Evolutionary conservation across 2,329 filamentous ascomycete species (phyloP), one percentile per base, ranked within the genome.

Genomic region (Xylariaceae sp.): DNA sequence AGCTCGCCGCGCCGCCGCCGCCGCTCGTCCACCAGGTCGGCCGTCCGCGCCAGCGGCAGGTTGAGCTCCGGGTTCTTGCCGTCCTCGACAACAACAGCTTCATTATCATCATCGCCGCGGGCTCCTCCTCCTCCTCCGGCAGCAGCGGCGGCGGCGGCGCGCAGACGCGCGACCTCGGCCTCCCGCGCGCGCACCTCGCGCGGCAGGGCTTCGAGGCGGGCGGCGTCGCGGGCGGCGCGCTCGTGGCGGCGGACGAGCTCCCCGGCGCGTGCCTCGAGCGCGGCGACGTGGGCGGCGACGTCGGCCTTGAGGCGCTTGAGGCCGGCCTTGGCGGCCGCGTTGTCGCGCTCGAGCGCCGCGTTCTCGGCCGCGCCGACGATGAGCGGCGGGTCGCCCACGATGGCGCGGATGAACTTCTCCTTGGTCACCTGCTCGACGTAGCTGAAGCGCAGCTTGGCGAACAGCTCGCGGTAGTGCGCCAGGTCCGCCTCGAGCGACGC

Each of bases 361-460:
- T 95, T 96, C 53, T 96, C 89, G 48, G 80, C 74, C 27, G 80
- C 76, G 25, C 81, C 81, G 37, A 94, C 84, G 29, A 96, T 82
- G 12, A 89, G 70, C 0, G 90, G 92, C 31, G 89, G 87, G 43
- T 94, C 85, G 43, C 86, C 87, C 12, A 93, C 87, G 48, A 96
- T 93, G 43, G 85, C 81, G 46, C 88, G 85, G 35, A 98, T 80
- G 59, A 95, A 96, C 53, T 94, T 94, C 59, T 98, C 92, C 63
- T 96, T 98, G 28, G 90, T 96, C 42, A 96, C 88, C 67, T 96
- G 92, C 62, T 98, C 92, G 49, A 95, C 83, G 61, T 96, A 96
- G 44, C 85, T 93, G 67, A 96, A 96, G 48, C 90, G 86, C 24
- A 96, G 72, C 64, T 98, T 96, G 26, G 87, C 83, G 61, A 96